phyloP scores from a whole-genome alignment of 2,329 filamentous ascomycete genomes.

The Xylaria sp. region DNA sequence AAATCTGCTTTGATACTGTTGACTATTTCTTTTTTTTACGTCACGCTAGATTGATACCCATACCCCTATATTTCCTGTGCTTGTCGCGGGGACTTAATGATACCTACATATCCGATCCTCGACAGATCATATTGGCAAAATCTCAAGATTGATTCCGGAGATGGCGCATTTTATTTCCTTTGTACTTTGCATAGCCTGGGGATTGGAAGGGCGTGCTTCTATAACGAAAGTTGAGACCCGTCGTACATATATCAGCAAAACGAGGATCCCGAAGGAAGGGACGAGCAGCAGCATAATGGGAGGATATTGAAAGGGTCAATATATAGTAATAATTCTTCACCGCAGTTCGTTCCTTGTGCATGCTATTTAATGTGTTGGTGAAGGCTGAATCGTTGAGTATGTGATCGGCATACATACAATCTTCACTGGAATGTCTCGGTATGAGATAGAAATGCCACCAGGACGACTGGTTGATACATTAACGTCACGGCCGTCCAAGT shows the following conservation, averaged over 20 bases:
- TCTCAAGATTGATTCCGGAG: slow-evolving; percentile 35
- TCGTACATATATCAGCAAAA: slow-evolving; percentile 26
- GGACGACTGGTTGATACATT: background rate
- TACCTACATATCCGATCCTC: slow-evolving; percentile 34
- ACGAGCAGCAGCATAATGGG: slow-evolving; percentile 26
- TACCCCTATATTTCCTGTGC: slow-evolving; percentile 32
- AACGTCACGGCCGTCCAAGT: background rate
- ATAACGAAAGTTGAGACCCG: slow-evolving; percentile 31
- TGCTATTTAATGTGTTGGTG: background rate
- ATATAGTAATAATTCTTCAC: slow-evolving; percentile 38
- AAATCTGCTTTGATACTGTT: slow-evolving; percentile 39
- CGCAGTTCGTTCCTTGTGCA: background rate
- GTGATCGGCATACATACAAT: background rate
- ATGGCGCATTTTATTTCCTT: slow-evolving; percentile 34
- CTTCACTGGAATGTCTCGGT: background rate
- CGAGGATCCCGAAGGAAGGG: slow-evolving; percentile 1
- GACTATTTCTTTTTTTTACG: slow-evolving; percentile 36
- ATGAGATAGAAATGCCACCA: background rate
- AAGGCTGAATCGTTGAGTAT: background rate
- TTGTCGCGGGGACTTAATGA: slow-evolving; percentile 38
- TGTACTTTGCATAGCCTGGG: slow-evolving; percentile 38
- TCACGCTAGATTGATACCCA: slow-evolving; percentile 43
- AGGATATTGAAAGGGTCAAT: slow-evolving; percentile 19
- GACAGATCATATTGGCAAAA: slow-evolving; percentile 18
- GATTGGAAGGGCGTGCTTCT: slow-evolving; percentile 29